phyloP scores from a whole-genome alignment of 2,329 filamentous ascomycete species.

The Trichophyton verrucosum region DNA sequence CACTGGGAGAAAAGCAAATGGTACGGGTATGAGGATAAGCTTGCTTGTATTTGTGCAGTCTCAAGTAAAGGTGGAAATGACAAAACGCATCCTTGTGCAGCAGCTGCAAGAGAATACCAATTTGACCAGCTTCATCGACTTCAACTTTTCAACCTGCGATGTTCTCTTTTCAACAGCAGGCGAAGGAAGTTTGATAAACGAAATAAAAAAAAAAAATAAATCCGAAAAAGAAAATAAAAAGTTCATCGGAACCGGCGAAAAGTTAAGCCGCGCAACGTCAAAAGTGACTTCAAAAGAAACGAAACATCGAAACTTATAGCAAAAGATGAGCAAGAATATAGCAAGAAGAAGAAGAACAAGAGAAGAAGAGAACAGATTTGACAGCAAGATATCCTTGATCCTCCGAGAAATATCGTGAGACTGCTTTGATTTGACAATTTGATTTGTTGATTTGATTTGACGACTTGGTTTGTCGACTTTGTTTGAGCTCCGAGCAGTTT shows the following conservation, averaged over 20 bases:
- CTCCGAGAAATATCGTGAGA: background rate
- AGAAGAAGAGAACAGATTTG: background rate
- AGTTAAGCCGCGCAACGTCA: constrained; percentile 6
- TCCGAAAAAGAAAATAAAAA: background rate
- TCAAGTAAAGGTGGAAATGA: background rate
- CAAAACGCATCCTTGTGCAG: background rate
- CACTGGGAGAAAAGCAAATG: background rate
- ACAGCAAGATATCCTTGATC: background rate
- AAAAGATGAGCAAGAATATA: background rate
- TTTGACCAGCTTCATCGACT: background rate
- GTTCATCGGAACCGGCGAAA: constrained; percentile 5
- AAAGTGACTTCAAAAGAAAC: background rate
- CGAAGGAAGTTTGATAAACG: background rate
- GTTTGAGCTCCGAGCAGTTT: too few species aligned
- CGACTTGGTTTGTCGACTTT: too few species aligned
- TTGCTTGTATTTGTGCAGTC: background rate
- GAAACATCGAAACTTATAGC: background rate
- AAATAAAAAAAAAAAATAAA: constrained; percentile 1
- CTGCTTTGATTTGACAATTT: too few species aligned
- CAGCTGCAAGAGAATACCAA: background rate
- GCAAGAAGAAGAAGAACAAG: background rate
- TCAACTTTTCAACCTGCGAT: too few species aligned
- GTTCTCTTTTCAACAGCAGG: too few species aligned
- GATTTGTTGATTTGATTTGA: too few species aligned
- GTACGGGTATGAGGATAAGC: background rate